These are phyloP conservation scores for Exophiala sp. DNA, from an alignment of 2,329 filamentous ascomycete species.

Conservation along the genomic window DNA sequence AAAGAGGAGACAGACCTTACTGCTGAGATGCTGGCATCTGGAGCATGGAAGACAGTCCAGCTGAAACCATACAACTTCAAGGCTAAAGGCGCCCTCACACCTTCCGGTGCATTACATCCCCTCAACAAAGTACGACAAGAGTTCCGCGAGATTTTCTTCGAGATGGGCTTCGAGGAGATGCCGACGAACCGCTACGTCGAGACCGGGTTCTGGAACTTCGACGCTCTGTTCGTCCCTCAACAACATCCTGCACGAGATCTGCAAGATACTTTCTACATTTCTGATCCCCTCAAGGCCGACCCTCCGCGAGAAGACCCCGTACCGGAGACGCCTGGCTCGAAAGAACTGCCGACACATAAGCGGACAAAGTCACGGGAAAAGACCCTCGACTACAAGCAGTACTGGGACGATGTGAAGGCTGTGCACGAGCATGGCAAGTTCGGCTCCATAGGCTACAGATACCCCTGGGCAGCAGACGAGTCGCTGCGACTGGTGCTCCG, in stretches of 20 bases:
- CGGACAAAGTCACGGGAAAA: conserved; percentile 48
- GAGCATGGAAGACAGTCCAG: conserved; percentile 85
- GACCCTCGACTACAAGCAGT: conserved; percentile 68
- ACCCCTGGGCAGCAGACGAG: conserved; percentile 88
- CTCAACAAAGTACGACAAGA: conserved; percentile 93
- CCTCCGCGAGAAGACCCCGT: conserved; percentile 57
- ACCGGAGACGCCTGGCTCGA: conserved; percentile 40
- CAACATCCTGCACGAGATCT: conserved; percentile 96
- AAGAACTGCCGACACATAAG: conserved; percentile 45
- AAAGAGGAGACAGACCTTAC: conserved; percentile 96
- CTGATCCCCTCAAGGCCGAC: conserved; percentile 76
- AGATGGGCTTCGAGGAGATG: conserved; percentile 99
- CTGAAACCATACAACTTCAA: conserved; percentile 87
- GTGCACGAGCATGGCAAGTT: conserved; percentile 91
- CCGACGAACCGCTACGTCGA: conserved; percentile 90
- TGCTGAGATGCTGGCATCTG: conserved; percentile 80
- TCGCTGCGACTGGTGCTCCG: conserved; percentile 82
- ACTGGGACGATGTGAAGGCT: conserved; percentile 81
- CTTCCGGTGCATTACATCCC: conserved; percentile 50
- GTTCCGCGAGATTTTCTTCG: conserved; percentile 98
- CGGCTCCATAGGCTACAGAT: conserved; percentile 93
- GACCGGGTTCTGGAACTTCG: conserved; percentile 99
- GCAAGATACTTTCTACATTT: conserved; percentile 98
- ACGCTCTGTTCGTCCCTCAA: conserved; percentile 92
- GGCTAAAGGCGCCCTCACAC: conserved; percentile 54